These are phyloP conservation scores for Thuja plicata DNA, from an alignment of 83 land plant species.

Conservation along the genomic window DNA sequence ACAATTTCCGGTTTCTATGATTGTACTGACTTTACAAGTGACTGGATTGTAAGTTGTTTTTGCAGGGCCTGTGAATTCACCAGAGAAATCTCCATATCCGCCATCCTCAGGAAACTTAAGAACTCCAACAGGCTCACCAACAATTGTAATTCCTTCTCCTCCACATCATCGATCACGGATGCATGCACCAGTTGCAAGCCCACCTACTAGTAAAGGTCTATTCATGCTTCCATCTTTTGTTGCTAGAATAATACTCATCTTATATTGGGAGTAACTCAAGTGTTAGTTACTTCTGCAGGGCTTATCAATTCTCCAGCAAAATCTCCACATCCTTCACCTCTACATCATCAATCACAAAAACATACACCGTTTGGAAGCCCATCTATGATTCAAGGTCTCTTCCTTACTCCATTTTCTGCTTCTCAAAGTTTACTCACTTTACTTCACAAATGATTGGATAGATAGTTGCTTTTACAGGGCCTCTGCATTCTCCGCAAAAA, in stretches of 20 bases:
- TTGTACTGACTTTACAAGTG: neutral
- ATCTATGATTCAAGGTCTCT: neutral
- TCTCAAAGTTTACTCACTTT: neutral
- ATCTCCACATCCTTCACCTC: neutral
- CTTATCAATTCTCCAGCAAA: neutral
- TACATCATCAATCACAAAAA: neutral
- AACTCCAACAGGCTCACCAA: neutral
- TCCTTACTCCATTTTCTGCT: neutral
- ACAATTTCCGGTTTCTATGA: neutral
- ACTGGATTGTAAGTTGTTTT: constrained; percentile 6
- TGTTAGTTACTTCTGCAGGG: neutral
- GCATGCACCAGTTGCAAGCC: constrained; percentile 10
- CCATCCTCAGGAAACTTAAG: neutral
- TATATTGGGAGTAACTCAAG: neutral
- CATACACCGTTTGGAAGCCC: constrained; percentile 7
- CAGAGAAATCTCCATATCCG: neutral
- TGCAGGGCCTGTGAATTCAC: constrained; percentile 13
- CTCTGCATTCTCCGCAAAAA: neutral
- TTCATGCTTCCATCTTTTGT: neutral
- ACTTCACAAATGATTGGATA: neutral
- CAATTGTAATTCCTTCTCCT: constrained; percentile 6
- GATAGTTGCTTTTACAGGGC: constrained; percentile 13
- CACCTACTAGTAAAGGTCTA: neutral
- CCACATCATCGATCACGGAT: constrained; percentile 10
- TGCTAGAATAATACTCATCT: neutral